Evolutionary conservation across 805 yeast species (phyloP).

Genomic region (Ogataea glucozyma): DNA sequence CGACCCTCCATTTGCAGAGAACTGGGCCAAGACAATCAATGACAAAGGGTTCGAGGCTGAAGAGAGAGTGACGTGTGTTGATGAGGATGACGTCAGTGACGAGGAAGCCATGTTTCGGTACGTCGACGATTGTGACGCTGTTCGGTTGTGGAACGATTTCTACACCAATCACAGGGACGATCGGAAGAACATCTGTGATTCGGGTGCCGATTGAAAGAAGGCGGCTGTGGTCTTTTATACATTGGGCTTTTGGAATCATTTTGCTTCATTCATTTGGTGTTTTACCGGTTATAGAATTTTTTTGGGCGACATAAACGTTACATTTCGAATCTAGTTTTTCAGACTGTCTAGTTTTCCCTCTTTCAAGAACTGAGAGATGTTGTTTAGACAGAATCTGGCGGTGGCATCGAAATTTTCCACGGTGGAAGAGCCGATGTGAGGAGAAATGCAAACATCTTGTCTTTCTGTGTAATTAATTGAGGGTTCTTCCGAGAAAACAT

Average conservation of each 20-base stretch:
- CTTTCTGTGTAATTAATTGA: constrained; percentile 48
- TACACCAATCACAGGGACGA: constrained; percentile 27
- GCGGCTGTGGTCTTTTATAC: too few species aligned
- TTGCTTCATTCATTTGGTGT: too few species aligned
- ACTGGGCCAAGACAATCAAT: constrained; percentile 47
- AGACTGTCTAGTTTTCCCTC: constrained; percentile 30
- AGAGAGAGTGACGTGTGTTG: constrained; percentile 13
- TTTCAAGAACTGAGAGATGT: constrained; percentile 48
- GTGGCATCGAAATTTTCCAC: constrained; percentile 53
- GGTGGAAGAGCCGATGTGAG: constrained; percentile 74
- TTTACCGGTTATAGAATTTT: too few species aligned
- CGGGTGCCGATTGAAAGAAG: too few species aligned
- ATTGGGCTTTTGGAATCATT: constrained; percentile 14
- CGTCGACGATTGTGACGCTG: constrained; percentile 34
- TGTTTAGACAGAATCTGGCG: constrained; percentile 53
- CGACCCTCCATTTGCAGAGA: constrained; percentile 67
- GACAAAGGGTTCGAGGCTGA: constrained; percentile 8
- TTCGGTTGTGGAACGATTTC: constrained; percentile 36
- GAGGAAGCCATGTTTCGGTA: constrained; percentile 22
- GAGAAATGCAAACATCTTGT: constrained; percentile 64
- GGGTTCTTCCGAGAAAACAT: constrained; percentile 71
- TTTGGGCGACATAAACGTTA: too few species aligned
- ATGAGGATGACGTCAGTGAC: constrained; percentile 12
- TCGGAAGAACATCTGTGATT: constrained; percentile 14
- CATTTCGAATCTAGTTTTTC: constrained; percentile 21